Base-by-base conservation (phyloP, 73 alveolate species). In the Paramecium primaurelia region DNA sequence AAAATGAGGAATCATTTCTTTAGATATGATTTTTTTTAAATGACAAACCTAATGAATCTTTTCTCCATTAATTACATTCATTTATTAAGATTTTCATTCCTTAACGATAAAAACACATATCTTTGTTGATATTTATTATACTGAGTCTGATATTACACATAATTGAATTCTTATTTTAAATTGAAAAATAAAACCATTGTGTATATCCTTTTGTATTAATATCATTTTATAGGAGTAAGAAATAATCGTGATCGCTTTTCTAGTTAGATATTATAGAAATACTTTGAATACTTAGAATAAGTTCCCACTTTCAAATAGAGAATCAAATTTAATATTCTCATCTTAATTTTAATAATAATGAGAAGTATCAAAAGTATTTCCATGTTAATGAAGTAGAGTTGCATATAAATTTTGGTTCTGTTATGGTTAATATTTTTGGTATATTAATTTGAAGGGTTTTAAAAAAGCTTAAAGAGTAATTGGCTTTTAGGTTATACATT, bases 1-100 rank as follows among this genome's bases (percentile, higher is more conserved):
- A 93, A 37, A 45, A 92, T 12, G 60, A 37, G n/a, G 59, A 44
- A 11, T 89, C 84, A 30, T 54, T 18, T 26, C 86, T 87, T 34
- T 22, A 45, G 3, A 87, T 87, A 16, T 59, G 45, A 54, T 89
- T 89, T 34, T 89, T 89, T 9, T 71, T 16, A 38, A 71, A 96
- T 9, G 94, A 93, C 34, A 92, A 47, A 10, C 93, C 94, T 2
- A 87, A 71, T 22, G 86, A 36, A 1, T 59, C 90, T 71, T 89
- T 89, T 44, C 71, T 71, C 94, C 94, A 89, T 3, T 40, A 26
- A 73, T 69, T 89, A 83, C 95, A 96, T 28, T 98, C 95, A 84
- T 95, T 94, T 32, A 92, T 58, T 22, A 97, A 93, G 5, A 97
- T 97, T 77, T 97, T 97, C 99, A 96, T 97, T 4, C 99, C 99